These are phyloP conservation scores for Penicillium sp. DNA, from an alignment of 2,329 filamentous ascomycete species.

Conservation along the genomic window DNA sequence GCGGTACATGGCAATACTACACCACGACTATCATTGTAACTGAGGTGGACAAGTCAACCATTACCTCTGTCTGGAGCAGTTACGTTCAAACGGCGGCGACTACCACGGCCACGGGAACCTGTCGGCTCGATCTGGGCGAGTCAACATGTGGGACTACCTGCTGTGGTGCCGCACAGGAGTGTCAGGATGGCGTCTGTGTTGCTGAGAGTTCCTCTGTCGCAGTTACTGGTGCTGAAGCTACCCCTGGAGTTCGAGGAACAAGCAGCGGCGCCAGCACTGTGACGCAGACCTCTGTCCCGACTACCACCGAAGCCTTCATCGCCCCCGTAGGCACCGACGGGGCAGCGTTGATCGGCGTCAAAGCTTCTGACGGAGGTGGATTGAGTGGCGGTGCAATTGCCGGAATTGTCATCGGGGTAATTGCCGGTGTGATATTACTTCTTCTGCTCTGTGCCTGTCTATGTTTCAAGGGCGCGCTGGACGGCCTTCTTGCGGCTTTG, in stretches of 20 bases:
- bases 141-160: conserved; percentile 50
- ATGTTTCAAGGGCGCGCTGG: conserved; percentile 48
- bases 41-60: conserved; percentile 59
- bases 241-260: conserved; percentile 49
- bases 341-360: conserved; percentile 39
- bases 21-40: conserved; percentile 58
- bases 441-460: conserved; percentile 50
- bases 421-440: conserved; percentile 50
- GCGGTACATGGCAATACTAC: conserved; percentile 55
- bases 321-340: conserved; percentile 51
- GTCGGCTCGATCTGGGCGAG: conserved; percentile 52
- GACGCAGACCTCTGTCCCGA: conserved; percentile 46
- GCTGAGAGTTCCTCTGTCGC: conserved; percentile 46
- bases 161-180: conserved; percentile 50
- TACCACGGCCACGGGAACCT: conserved; percentile 41
- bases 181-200: conserved; percentile 47
- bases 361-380: conserved; percentile 38
- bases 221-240: conserved; percentile 43
- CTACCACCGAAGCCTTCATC: conserved; percentile 51
- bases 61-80: conserved; percentile 59
- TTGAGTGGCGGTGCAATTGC: conserved; percentile 56
- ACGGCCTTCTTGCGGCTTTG: conserved; percentile 47
- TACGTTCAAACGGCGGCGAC: conserved; percentile 33
- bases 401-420: conserved; percentile 55
- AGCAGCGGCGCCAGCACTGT: conserved; percentile 48